Evolutionary conservation across 2,329 filamentous ascomycete species (phyloP).

Genomic region (Westerdykella sp.): DNA sequence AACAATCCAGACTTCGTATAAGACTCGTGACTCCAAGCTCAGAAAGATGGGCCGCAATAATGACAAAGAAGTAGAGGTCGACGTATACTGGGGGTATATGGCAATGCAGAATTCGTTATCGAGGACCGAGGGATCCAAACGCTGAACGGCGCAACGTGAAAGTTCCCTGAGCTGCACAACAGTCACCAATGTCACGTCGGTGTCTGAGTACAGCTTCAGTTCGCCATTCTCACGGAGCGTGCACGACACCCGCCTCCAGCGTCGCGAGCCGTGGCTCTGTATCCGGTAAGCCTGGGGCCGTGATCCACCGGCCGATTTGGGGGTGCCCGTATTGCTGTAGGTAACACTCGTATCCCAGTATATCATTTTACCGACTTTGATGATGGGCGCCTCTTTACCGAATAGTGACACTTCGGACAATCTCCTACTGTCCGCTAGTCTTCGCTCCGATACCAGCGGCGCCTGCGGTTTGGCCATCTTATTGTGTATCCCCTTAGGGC

Average conservation of each 20-base stretch:
- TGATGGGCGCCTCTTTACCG: slow-evolving; percentile 69
- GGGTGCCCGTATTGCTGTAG: slow-evolving; percentile 42
- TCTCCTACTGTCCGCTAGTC: slow-evolving; percentile 39
- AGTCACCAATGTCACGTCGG: slow-evolving; percentile 71
- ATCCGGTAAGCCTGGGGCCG: slow-evolving; percentile 51
- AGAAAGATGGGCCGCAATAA: slow-evolving; percentile 85
- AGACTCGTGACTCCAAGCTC: slow-evolving; percentile 73
- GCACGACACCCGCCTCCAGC: slow-evolving; percentile 86
- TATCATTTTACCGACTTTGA: slow-evolving; percentile 68
- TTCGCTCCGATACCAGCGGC: slow-evolving; percentile 32
- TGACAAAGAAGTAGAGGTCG: slow-evolving; percentile 64
- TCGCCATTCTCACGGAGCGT: slow-evolving; percentile 93
- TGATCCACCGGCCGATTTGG: slow-evolving; percentile 23
- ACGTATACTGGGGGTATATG: slow-evolving; percentile 88
- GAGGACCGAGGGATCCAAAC: slow-evolving; percentile 81
- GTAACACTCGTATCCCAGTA: slow-evolving; percentile 71
- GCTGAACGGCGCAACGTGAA: slow-evolving; percentile 82
- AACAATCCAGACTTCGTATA: slow-evolving; percentile 98
- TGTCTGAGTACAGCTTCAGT: slow-evolving; percentile 82
- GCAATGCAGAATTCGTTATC: slow-evolving; percentile 92
- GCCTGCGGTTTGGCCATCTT: slow-evolving; percentile 49
- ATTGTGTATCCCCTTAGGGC: slow-evolving; percentile 51
- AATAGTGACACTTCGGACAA: slow-evolving; percentile 47
- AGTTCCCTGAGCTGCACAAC: slow-evolving; percentile 84
- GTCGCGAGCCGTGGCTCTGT: slow-evolving; percentile 52